Evolutionary conservation across 1,139 yeast species (phyloP).

Genomic region (Yamadazyma friedrichii): DNA sequence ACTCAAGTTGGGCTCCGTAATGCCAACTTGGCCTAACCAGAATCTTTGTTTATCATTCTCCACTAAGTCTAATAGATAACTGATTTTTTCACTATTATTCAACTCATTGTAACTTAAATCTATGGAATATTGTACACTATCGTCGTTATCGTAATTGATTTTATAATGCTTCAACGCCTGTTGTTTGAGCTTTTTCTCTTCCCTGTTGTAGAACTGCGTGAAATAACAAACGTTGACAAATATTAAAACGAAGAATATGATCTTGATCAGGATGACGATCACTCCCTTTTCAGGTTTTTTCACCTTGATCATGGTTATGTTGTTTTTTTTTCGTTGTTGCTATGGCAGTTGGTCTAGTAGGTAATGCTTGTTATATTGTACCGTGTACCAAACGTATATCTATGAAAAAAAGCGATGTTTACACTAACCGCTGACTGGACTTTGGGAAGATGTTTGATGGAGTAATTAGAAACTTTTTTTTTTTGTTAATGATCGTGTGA

Average conservation of each 20-base stretch:
- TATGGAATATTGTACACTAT: conserved; percentile 1
- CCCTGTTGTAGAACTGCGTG: not conserved
- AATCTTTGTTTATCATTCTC: conserved; percentile 21
- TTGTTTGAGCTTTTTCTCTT: conserved; percentile 2
- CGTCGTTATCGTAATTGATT: conserved; percentile 4
- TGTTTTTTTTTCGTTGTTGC: too few species aligned
- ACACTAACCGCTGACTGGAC: too few species aligned
- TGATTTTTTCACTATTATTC: conserved; percentile 21
- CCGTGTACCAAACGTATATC: too few species aligned
- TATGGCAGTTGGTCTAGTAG: too few species aligned
- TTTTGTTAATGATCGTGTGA: too few species aligned
- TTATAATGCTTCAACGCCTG: conserved; percentile 1
- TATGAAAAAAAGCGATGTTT: too few species aligned
- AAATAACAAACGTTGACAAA: conserved; percentile 1
- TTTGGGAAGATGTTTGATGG: too few species aligned
- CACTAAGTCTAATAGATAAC: conserved; percentile 22
- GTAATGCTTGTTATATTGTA: too few species aligned
- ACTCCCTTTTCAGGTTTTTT: too few species aligned
- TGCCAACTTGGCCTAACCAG: conserved; percentile 28
- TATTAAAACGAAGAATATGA: not conserved
- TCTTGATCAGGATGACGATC: not conserved
- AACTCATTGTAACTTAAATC: conserved; percentile 15
- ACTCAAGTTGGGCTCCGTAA: conserved; percentile 21
- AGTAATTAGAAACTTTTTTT: too few species aligned
- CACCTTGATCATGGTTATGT: too few species aligned